Conservation (phyloP, 1,139 yeast species). For the Nematodospora anomalae region DNA sequence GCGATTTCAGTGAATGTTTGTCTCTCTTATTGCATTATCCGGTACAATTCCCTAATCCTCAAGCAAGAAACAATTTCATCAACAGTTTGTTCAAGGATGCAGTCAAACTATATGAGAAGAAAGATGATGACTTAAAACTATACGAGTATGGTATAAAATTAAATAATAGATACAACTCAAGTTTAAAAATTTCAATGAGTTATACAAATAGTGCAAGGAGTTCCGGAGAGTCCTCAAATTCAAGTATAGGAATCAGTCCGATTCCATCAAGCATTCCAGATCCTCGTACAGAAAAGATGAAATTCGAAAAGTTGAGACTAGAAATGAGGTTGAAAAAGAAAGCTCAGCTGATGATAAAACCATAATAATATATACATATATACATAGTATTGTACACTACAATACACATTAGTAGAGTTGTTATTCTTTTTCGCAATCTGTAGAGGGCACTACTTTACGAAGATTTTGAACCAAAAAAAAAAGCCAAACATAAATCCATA, state of each 20-base stretch:
- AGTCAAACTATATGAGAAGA: slow-evolving; percentile 26
- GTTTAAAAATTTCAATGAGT: slow-evolving; percentile 35
- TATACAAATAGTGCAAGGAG: slow-evolving; percentile 22
- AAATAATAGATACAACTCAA: slow-evolving; percentile 37
- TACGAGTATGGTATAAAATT: slow-evolving; percentile 42
- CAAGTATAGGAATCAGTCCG: not conserved
- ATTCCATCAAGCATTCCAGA: slow-evolving; percentile 11
- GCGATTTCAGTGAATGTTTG: slow-evolving; percentile 65
- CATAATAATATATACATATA: slow-evolving; percentile 9
- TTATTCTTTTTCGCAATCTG: not conserved
- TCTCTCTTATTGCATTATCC: slow-evolving; percentile 63
- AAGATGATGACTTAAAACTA: slow-evolving; percentile 38
- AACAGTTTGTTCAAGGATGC: slow-evolving; percentile 32
- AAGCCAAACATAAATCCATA: not conserved
- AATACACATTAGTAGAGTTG: too few species aligned
- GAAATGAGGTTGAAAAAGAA: slow-evolving; percentile 48
- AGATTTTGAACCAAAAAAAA: too few species aligned
- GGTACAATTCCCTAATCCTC: slow-evolving; percentile 19
- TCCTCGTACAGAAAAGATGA: slow-evolving; percentile 34
- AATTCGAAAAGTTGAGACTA: slow-evolving; percentile 42
- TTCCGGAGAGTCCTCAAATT: not conserved
- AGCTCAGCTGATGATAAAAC: slow-evolving; percentile 37
- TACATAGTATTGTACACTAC: not conserved
- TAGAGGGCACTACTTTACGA: not conserved
- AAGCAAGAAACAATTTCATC: slow-evolving; percentile 21